phyloP scores from a whole-genome alignment of 2,329 filamentous ascomycete genomes.

The Penicillium sp. region DNA sequence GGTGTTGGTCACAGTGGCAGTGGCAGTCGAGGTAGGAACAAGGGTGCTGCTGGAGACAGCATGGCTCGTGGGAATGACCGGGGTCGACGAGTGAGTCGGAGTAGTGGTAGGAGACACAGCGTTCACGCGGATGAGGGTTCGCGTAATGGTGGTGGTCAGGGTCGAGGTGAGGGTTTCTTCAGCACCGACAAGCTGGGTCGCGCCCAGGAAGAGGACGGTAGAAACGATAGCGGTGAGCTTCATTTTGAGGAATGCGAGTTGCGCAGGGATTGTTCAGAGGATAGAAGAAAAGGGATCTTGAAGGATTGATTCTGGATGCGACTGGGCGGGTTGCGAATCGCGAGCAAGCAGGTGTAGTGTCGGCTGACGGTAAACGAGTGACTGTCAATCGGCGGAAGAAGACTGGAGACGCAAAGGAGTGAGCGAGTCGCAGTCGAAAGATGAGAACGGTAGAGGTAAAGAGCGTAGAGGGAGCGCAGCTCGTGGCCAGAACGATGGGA shows the following conservation, averaged over 20 bases:
- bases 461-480: slow-evolving; percentile 37
- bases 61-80: slow-evolving; percentile 36
- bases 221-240: slow-evolving; percentile 41
- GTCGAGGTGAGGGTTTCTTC: slow-evolving; percentile 32
- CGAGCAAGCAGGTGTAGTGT: slow-evolving; percentile 14
- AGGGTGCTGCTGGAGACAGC: slow-evolving; percentile 22
- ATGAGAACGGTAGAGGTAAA: slow-evolving; percentile 23
- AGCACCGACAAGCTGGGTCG: slow-evolving; percentile 36
- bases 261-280: not conserved
- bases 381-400: slow-evolving; percentile 14
- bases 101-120: slow-evolving; percentile 39
- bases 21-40: slow-evolving; percentile 20
- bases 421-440: slow-evolving; percentile 28
- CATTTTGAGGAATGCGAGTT: slow-evolving; percentile 33
- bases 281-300: slow-evolving; percentile 5
- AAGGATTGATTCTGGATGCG: slow-evolving; percentile 13
- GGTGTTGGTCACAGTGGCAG: slow-evolving; percentile 27
- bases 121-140: slow-evolving; percentile 51
- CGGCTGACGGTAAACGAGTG: slow-evolving; percentile 18
- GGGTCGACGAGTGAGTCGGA: slow-evolving; percentile 25
- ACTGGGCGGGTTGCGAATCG: not conserved
- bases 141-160: slow-evolving; percentile 44
- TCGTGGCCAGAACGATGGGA: slow-evolving; percentile 26
- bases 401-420: slow-evolving; percentile 30
- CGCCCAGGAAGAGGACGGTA: slow-evolving; percentile 41